Percentiles rank a stretch among this genome's conserved stretches.
These are phyloP conservation scores for Quambalaria eucalypti DNA, from an alignment of 1,284 basidiomycete species.

Conservation along the genomic window DNA sequence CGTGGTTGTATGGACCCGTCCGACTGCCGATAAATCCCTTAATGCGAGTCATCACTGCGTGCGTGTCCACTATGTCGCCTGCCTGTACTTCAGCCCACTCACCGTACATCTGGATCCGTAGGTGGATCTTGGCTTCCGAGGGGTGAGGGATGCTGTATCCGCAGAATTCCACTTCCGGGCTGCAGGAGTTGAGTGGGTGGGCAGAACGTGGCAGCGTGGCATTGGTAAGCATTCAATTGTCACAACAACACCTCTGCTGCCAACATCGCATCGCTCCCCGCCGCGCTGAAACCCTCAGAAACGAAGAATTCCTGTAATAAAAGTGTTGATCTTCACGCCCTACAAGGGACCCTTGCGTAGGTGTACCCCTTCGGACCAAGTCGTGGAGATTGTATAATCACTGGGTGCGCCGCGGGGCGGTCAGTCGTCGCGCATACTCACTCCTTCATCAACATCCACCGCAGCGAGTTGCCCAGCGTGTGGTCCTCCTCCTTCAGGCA, in stretches of 20 bases:
- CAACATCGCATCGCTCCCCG: background rate
- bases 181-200: constrained; percentile 46
- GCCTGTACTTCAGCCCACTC: constrained; percentile 52
- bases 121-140: constrained; percentile 87
- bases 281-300: constrained; percentile 32
- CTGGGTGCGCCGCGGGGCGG: constrained; percentile 5
- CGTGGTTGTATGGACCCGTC: background rate
- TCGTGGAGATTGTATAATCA: constrained; percentile 17
- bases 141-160: constrained; percentile 95
- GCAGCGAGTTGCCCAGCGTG: constrained; percentile 83
- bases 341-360: constrained; percentile 1
- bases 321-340: constrained; percentile 12
- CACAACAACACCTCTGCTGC: background rate
- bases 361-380: background rate
- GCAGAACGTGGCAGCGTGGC: background rate
- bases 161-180: constrained; percentile 97
- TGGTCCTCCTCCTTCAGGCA: constrained; percentile 88
- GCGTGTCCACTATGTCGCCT: constrained; percentile 14
- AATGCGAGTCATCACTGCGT: constrained; percentile 10
- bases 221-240: too few species aligned
- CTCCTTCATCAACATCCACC: constrained; percentile 99
- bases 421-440: constrained; percentile 49
- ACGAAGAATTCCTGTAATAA: constrained; percentile 48
- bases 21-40: constrained; percentile 20
- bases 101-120: constrained; percentile 99